Percentiles rank a stretch among this genome's conserved stretches.
phyloP scores from a whole-genome alignment of 2,329 filamentous ascomycete species.

The Raffaelea arxii region DNA sequence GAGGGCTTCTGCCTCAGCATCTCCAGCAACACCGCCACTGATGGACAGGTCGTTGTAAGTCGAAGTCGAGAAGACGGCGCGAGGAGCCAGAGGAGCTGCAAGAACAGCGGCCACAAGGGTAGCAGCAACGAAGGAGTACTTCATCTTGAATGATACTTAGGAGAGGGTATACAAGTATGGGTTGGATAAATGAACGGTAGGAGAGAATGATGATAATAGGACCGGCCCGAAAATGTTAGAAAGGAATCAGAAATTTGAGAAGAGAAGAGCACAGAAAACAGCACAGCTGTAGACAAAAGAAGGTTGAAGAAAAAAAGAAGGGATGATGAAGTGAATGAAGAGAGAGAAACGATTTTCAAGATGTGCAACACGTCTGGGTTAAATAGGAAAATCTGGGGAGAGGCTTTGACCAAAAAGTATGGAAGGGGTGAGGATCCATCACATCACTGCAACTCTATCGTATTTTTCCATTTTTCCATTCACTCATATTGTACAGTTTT shows the following conservation, averaged over 20 bases:
- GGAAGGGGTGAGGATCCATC: neutral
- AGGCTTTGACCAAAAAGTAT: neutral
- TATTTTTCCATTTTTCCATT: neutral
- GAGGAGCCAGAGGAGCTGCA: conserved; percentile 16
- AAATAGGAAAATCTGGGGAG: neutral
- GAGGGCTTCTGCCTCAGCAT: conserved; percentile 22
- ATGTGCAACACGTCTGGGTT: neutral
- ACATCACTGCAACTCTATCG: neutral
- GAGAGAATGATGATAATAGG: neutral
- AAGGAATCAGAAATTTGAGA: neutral
- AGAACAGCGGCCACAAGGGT: conserved; percentile 10
- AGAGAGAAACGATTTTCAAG: conserved; percentile 1
- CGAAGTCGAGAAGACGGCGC: conserved; percentile 18
- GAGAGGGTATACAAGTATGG: neutral
- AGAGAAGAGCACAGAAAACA: conserved; percentile 15
- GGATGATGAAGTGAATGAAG: neutral
- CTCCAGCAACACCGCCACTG: conserved; percentile 23
- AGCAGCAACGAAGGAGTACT: conserved; percentile 16
- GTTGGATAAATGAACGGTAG: neutral
- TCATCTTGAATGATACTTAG: conserved; percentile 14
- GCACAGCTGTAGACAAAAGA: conserved; percentile 16
- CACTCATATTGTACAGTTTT: too few relatives aligned
- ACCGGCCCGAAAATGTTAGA: conserved; percentile 1
- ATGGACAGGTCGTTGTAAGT: conserved; percentile 28
- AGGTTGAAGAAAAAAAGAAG: conserved; percentile 1